Percentiles rank a stretch among this genome's conserved stretches.
These are phyloP conservation scores for Aphanocladium album DNA, from an alignment of 2,329 filamentous ascomycete species.

Conservation along the genomic window DNA sequence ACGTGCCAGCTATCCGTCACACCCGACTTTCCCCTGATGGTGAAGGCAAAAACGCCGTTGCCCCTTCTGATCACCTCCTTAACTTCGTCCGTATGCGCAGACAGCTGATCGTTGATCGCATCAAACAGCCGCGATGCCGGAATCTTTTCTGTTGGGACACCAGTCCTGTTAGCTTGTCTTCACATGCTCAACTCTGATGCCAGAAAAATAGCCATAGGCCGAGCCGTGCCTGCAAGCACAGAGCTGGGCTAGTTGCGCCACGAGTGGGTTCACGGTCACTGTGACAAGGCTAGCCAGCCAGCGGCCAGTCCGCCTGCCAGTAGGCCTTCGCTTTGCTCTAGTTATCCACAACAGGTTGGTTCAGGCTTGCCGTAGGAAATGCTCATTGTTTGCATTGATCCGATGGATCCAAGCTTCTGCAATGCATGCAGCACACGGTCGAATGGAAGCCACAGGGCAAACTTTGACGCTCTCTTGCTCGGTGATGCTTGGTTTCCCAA, in stretches of 20 bases:
- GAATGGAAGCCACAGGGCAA: too few relatives aligned
- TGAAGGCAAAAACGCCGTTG: conserved; percentile 77
- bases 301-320: background rate
- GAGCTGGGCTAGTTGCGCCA: background rate
- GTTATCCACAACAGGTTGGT: background rate
- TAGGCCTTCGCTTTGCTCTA: background rate
- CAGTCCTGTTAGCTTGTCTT: background rate
- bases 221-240: background rate
- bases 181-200: background rate
- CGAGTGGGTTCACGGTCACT: background rate
- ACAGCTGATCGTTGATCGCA: conserved; percentile 64
- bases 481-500: background rate
- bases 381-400: background rate
- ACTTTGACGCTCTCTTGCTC: background rate
- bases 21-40: conserved; percentile 74
- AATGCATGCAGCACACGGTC: background rate
- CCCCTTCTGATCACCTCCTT: conserved; percentile 79
- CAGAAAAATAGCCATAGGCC: background rate
- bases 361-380: background rate
- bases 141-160: conserved; percentile 55
- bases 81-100: conserved; percentile 59
- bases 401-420: background rate
- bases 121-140: conserved; percentile 83
- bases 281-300: background rate
- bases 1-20: conserved; percentile 79